Percentiles rank a stretch among this genome's conserved stretches.
Evolutionary conservation across 1,284 basidiomycete genomes (phyloP).

Genomic region (Cryptococcus floricola): DNA sequence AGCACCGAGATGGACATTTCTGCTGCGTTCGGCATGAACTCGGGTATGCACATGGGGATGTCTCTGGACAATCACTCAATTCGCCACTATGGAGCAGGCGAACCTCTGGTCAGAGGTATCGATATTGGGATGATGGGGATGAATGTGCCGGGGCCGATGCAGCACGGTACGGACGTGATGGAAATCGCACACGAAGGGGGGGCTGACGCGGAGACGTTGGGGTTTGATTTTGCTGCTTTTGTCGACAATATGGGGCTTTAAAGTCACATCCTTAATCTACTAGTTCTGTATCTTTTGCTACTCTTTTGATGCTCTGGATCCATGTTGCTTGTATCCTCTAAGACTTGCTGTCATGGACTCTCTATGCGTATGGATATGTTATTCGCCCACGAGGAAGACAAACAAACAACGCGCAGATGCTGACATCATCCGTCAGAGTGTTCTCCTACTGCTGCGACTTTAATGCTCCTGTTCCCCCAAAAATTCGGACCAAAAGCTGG

Average conservation of each 20-base stretch:
- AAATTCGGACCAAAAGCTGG: no score
- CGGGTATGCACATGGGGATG: no score
- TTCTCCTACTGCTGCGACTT: no score
- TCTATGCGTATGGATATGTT: not conserved
- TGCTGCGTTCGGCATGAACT: conserved; percentile 23
- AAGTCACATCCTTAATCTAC: not conserved
- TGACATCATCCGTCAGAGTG: no score
- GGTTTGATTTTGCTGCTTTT: conserved; percentile 28
- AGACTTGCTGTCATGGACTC: not conserved
- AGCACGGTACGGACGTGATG: not conserved
- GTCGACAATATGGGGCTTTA: conserved; percentile 17
- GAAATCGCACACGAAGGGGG: not conserved
- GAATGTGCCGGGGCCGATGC: not conserved
- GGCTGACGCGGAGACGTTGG: conserved; percentile 14
- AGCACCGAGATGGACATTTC: conserved; percentile 24
- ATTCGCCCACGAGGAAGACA: no score
- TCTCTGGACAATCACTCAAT: no score
- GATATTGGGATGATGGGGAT: no score
- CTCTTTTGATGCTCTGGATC: not conserved
- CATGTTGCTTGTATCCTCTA: not conserved
- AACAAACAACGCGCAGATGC: no score
- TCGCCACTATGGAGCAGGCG: no score
- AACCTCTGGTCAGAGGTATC: no score
- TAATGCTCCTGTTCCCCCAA: no score
- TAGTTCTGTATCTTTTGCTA: not conserved